phyloP scores from a whole-genome alignment of 768 basidiomycete species.

The Leccinum variicolor region DNA sequence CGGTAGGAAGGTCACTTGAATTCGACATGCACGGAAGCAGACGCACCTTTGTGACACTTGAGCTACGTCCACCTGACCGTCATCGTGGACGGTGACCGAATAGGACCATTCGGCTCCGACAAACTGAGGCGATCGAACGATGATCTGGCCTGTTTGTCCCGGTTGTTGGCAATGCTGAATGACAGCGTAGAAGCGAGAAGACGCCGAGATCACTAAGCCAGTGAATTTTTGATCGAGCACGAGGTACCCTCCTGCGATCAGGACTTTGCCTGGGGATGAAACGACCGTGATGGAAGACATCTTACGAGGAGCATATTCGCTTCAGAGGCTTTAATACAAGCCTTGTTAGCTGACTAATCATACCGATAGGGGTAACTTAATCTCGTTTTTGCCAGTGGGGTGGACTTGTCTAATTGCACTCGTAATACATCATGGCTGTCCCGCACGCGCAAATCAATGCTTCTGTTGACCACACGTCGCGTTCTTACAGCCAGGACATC shows the following conservation, averaged over 20 bases:
- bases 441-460: slow-evolving; percentile 82
- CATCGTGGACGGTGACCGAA: slow-evolving; percentile 37
- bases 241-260: slow-evolving; percentile 94
- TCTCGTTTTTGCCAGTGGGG: too few species aligned
- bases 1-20: slow-evolving; percentile 11
- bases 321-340: neutral
- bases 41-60: slow-evolving; percentile 24
- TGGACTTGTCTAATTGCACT: too few species aligned
- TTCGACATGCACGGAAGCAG: neutral
- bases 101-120: slow-evolving; percentile 51
- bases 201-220: slow-evolving; percentile 88
- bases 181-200: slow-evolving; percentile 90
- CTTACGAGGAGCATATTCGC: slow-evolving; percentile 1
- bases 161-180: slow-evolving; percentile 39
- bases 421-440: slow-evolving; percentile 37
- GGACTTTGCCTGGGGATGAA: slow-evolving; percentile 93
- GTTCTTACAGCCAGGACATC: slow-evolving; percentile 94
- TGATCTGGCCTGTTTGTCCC: slow-evolving; percentile 36
- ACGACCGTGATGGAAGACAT: slow-evolving; percentile 74
- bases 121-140: slow-evolving; percentile 91
- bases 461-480: slow-evolving; percentile 85
- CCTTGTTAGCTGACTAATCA: slow-evolving; percentile 29
- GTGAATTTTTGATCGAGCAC: slow-evolving; percentile 86
- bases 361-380: slow-evolving; percentile 29
- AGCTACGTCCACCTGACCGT: slow-evolving; percentile 21